Conservation (phyloP, 805 yeast species). For the Candida maltosa region DNA sequence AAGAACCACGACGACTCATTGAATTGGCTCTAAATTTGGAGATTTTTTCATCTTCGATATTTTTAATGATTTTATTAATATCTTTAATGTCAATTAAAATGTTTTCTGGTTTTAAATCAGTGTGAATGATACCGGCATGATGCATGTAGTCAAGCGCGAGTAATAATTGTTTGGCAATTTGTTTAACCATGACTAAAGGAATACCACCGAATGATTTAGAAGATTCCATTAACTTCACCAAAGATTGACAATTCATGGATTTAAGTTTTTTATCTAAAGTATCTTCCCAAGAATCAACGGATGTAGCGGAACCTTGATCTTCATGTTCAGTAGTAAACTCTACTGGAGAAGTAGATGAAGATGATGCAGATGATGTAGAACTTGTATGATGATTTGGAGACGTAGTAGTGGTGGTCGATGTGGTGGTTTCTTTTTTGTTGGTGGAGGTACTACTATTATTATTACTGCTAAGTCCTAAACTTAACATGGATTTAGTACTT, state of each 20-base stretch:
- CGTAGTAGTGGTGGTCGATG: background rate
- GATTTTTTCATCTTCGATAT: conserved; percentile 31
- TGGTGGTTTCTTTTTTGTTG: background rate
- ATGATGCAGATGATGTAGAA: conserved; percentile 1
- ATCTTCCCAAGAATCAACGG: background rate
- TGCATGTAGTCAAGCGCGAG: conserved; percentile 58
- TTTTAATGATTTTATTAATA: conserved; percentile 47
- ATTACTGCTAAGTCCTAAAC: conserved; percentile 14
- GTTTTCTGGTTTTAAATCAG: conserved; percentile 44
- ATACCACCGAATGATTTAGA: conserved; percentile 49
- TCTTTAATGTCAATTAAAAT: conserved; percentile 36
- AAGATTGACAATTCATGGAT: conserved; percentile 15
- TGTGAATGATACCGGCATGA: conserved; percentile 36
- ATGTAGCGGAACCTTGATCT: conserved; percentile 1
- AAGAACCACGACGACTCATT: conserved; percentile 1
- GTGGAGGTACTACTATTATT: background rate
- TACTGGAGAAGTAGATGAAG: conserved; percentile 4
- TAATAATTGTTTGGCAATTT: conserved; percentile 53
- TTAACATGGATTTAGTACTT: conserved; percentile 19
- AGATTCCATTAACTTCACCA: conserved; percentile 29
- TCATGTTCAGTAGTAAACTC: conserved; percentile 3
- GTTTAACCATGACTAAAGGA: conserved; percentile 52
- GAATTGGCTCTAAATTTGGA: conserved; percentile 8
- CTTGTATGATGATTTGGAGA: background rate
- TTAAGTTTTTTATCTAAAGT: conserved; percentile 9